Evolutionary conservation across 2,329 filamentous ascomycete species (phyloP).

Genomic region (Aquanectria penicillioides): DNA sequence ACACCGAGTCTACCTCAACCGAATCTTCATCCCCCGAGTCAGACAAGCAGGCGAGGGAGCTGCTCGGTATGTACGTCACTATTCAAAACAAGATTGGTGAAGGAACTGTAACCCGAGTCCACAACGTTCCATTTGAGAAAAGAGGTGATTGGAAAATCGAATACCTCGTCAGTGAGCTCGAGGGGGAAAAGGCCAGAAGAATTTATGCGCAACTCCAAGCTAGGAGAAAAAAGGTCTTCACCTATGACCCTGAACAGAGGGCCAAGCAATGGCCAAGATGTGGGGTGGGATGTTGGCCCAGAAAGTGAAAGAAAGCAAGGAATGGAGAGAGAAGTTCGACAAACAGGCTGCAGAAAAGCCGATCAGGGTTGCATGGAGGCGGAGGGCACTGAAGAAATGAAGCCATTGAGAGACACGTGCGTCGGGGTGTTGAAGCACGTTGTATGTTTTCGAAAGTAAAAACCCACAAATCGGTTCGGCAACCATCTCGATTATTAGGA

Average conservation of each 20-base stretch:
- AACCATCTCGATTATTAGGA: no score
- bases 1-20: not conserved
- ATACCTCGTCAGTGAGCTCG: conserved; percentile 77
- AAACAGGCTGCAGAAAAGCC: conserved; percentile 58
- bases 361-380: conserved; percentile 58
- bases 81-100: conserved; percentile 79
- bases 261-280: conserved; percentile 55
- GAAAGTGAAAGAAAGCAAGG: conserved; percentile 63
- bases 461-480: no score
- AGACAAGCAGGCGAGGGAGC: not conserved
- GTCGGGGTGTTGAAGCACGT: no score
- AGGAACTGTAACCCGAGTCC: conserved; percentile 68
- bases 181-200: conserved; percentile 51
- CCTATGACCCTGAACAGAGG: conserved; percentile 52
- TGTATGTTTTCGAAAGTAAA: no score
- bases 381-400: not conserved
- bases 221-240: conserved; percentile 62
- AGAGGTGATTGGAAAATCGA: conserved; percentile 73
- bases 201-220: conserved; percentile 67
- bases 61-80: conserved; percentile 75
- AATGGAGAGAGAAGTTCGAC: conserved; percentile 66
- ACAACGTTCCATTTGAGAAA: conserved; percentile 10
- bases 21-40: not conserved
- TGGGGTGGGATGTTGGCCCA: conserved; percentile 53
- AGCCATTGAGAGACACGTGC: not conserved